Evolutionary conservation across 345 rosid genomes (phyloP), one percentile per base, ranked within the genome.

Genomic region (Linum lewisii): DNA sequence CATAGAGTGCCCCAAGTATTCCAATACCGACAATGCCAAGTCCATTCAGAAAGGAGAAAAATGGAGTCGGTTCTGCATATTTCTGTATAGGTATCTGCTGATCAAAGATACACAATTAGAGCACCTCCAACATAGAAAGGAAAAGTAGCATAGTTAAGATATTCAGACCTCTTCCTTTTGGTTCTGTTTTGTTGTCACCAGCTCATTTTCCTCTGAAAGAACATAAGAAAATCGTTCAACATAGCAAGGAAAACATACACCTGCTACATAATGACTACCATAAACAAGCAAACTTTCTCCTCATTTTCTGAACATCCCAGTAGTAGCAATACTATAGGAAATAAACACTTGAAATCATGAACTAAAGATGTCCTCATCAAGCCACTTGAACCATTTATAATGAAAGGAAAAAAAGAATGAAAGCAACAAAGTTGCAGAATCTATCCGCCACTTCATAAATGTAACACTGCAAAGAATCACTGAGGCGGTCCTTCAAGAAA

Each of bases 1-100:
- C 94, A 73, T 83, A 93, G 34, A 93, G 85, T 50, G 99, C 82
- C 70, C 91, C 95, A 36, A 93, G 95, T 63, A 84, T 78, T 24
- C 86, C 87, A 54, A 79, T 66, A 52, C 89, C 75, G 54, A 93
- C 76, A 64, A 89, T 74, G 56, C 99, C 97, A 38, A 89, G 79
- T 62, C 81, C 86, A 69, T 89, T 89, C 63, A 86, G 70, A 60
- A 89, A 75, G 76, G 85, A 78, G 58, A 83, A 45, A 69, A 89
- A 67, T 44, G 86, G 79, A 72, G 81, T 87, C 15, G 84, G 66
- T 15, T 87, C 61, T 15, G 75, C 58, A 63, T 55, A 78, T 73
- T 60, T 69, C 54, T 61, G 69, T 37, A 67, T 62, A 70, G 72
- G 77, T 62, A 67, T 74, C 90, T 79, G 81, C 19, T 71, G 63